Evolutionary conservation across 179 eudicot species (phyloP).

Genomic region (Camellia oleifera): DNA sequence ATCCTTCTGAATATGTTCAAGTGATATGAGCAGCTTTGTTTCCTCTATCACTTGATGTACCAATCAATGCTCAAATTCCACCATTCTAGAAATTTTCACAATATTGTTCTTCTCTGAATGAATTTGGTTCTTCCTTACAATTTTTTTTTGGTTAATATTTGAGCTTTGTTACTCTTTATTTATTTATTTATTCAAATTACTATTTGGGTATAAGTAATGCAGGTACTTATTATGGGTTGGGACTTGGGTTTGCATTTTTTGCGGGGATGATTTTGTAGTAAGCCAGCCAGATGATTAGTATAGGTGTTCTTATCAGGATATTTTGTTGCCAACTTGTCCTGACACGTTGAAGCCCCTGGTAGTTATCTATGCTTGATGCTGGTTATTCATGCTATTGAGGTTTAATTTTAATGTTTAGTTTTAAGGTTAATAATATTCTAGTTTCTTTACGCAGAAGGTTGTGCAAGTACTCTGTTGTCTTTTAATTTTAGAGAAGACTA

Average conservation of each 20-base stretch:
- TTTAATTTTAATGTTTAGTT: too few species aligned
- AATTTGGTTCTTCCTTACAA: neutral
- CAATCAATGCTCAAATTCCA: too few species aligned
- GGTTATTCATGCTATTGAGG: neutral
- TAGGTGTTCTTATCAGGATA: neutral
- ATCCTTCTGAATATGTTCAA: neutral
- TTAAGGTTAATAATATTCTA: too few species aligned
- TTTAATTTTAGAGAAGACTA: neutral
- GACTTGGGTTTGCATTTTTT: neutral
- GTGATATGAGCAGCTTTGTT: neutral
- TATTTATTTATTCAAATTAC: neutral
- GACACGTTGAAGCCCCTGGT: neutral
- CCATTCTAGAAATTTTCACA: too few species aligned
- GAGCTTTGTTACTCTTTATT: too few species aligned
- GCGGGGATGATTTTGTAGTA: neutral
- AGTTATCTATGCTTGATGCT: neutral
- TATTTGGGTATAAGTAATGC: neutral
- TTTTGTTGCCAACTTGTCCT: conserved; percentile 3
- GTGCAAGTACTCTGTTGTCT: neutral
- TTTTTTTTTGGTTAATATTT: too few species aligned
- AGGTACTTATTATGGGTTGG: neutral
- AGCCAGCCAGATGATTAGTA: neutral
- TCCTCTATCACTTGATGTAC: neutral
- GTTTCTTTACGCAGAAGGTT: neutral
- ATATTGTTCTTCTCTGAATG: too few species aligned